phyloP scores from a whole-genome alignment of 441 rosid genomes.

The Corymbia calophylla region DNA sequence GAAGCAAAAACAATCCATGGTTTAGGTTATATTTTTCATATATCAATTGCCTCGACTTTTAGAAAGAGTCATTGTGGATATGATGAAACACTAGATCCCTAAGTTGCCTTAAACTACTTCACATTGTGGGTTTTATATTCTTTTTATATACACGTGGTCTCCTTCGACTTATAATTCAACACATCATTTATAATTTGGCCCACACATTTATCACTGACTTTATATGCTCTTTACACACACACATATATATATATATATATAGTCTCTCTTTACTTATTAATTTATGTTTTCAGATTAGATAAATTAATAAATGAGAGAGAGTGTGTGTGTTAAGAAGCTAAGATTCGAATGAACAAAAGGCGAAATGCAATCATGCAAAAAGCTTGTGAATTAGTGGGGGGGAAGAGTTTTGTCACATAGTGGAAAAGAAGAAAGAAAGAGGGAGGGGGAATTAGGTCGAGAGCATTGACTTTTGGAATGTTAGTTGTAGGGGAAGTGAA shows the following conservation, averaged over 20 bases:
- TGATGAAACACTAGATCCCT: neutral
- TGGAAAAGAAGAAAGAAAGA: neutral
- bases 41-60: neutral
- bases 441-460: neutral
- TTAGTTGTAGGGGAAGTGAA: slow-evolving; percentile 12
- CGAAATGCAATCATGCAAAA: neutral
- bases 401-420: neutral
- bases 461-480: slow-evolving; percentile 17
- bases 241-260: too few species aligned
- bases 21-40: neutral
- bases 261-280: too few species aligned
- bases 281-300: neutral
- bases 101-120: neutral
- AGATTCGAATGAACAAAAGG: neutral
- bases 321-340: too few species aligned
- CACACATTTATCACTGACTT: neutral
- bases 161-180: neutral
- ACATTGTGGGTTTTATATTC: neutral
- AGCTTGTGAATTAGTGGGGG: neutral
- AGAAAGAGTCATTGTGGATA: neutral
- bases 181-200: neutral
- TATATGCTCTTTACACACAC: neutral
- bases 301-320: neutral
- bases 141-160: neutral
- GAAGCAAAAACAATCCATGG: neutral